phyloP scores from a whole-genome alignment of 148 eudicot species.

The Arctostaphylos glauca region DNA sequence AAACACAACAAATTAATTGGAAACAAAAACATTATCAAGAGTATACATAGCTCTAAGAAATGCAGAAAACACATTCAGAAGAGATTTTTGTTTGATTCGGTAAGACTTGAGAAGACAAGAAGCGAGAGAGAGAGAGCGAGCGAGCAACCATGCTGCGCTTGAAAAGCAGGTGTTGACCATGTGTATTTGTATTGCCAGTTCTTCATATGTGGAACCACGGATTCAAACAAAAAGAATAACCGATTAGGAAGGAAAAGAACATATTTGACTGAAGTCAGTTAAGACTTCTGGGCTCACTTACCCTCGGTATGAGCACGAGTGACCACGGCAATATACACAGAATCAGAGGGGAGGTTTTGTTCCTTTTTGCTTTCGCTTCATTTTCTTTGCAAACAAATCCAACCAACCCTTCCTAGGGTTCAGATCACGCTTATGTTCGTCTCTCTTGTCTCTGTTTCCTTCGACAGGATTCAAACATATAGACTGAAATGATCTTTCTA shows the following conservation, averaged over 20 bases:
- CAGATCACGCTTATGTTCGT: not conserved
- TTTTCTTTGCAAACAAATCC: not conserved
- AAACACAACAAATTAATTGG: not conserved
- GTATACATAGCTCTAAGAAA: not conserved
- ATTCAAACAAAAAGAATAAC: not conserved
- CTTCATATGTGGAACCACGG: not conserved
- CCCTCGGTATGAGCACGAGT: not conserved
- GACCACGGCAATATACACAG: not conserved
- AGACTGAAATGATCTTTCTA: no score
- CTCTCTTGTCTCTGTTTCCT: not conserved
- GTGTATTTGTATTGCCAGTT: not conserved
- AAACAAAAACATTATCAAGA: not conserved
- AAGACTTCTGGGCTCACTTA: not conserved
- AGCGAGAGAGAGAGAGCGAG: not conserved
- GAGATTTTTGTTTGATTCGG: not conserved
- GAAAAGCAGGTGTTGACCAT: not conserved
- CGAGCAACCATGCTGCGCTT: not conserved
- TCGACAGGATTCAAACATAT: not conserved
- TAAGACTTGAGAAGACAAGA: not conserved
- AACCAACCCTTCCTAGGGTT: not conserved
- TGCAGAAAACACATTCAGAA: not conserved
- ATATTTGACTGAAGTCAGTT: not conserved
- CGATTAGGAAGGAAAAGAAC: not conserved
- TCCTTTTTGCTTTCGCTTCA: not conserved
- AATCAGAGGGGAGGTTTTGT: not conserved